Percentiles rank a stretch among this genome's conserved stretches.
These are phyloP conservation scores for Fusarium euwallaceae DNA, from an alignment of 2,329 filamentous ascomycete genomes.

Conservation along the genomic window DNA sequence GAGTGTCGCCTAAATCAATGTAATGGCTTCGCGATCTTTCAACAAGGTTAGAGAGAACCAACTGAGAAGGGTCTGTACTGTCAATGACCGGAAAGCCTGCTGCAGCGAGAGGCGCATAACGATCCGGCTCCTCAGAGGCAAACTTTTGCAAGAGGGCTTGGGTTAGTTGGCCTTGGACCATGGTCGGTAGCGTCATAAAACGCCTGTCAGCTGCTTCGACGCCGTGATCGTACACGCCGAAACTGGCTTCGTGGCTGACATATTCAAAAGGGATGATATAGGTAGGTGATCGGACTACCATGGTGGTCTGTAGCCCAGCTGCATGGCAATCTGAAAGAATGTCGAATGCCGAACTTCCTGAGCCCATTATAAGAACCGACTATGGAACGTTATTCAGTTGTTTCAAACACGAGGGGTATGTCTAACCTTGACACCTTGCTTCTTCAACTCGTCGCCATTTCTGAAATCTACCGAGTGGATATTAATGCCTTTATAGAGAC, in stretches of 20 bases:
- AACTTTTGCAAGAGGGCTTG: conserved; percentile 14
- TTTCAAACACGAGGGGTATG: accelerated
- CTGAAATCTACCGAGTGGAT: conserved; percentile 25
- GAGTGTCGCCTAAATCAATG: conserved; percentile 21
- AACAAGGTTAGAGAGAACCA: conserved; percentile 21
- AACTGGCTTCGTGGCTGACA: conserved; percentile 13
- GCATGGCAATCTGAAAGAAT: conserved; percentile 25
- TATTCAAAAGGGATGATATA: conserved; percentile 31
- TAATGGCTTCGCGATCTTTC: conserved; percentile 29
- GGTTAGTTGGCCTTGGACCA: conserved; percentile 15
- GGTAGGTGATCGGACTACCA: conserved; percentile 30
- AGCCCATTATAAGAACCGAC: conserved; percentile 30
- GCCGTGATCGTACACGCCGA: conserved; percentile 20
- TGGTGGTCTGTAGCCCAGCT: conserved; percentile 5
- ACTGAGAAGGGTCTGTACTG: neutral
- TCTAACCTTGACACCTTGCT: conserved; percentile 22
- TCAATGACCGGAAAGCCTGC: conserved; percentile 22
- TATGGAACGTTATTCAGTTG: neutral
- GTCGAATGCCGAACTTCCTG: conserved; percentile 35
- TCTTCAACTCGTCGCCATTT: neutral
- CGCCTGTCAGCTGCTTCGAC: conserved; percentile 16
- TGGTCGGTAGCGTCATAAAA: conserved; percentile 18
- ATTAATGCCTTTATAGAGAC: conserved; percentile 18
- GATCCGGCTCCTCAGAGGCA: conserved; percentile 23
- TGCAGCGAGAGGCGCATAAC: conserved; percentile 11